Evolutionary conservation across 257 asterid genomes (phyloP).

Genomic region (Gynochthodes officinalis): DNA sequence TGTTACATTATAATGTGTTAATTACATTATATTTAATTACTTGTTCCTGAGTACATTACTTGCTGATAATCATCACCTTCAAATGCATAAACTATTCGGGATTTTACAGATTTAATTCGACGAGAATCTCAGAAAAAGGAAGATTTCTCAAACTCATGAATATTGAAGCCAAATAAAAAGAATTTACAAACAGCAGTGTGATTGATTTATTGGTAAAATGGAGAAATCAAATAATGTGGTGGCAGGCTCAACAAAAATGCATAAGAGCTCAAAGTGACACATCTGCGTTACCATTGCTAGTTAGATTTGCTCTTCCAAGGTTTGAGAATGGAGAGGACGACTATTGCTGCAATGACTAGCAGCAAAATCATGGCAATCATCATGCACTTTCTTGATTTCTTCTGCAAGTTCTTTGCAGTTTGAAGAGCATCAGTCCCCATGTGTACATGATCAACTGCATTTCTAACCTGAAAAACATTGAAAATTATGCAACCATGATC

Average conservation of each 20-base stretch:
- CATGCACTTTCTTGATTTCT: conserved; percentile 76
- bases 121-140: too few relatives aligned
- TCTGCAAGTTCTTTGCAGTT: conserved; percentile 71
- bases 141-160: neutral
- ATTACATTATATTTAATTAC: neutral
- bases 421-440: conserved; percentile 81
- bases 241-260: neutral
- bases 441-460: conserved; percentile 72
- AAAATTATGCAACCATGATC: neutral
- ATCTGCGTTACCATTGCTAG: neutral
- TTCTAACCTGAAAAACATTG: conserved; percentile 43
- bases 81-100: too few relatives aligned
- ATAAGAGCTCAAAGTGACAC: too few relatives aligned
- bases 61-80: neutral
- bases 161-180: neutral
- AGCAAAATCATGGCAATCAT: conserved; percentile 54
- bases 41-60: neutral
- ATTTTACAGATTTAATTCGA: too few relatives aligned
- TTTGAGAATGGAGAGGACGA: conserved; percentile 58
- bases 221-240: neutral
- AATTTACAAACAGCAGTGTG: too few relatives aligned
- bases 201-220: neutral
- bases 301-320: conserved; percentile 51
- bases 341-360: conserved; percentile 50
- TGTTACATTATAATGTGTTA: neutral